These are phyloP conservation scores for Trichoderma sp. DNA, from an alignment of 2,329 filamentous ascomycete species.

Conservation along the genomic window DNA sequence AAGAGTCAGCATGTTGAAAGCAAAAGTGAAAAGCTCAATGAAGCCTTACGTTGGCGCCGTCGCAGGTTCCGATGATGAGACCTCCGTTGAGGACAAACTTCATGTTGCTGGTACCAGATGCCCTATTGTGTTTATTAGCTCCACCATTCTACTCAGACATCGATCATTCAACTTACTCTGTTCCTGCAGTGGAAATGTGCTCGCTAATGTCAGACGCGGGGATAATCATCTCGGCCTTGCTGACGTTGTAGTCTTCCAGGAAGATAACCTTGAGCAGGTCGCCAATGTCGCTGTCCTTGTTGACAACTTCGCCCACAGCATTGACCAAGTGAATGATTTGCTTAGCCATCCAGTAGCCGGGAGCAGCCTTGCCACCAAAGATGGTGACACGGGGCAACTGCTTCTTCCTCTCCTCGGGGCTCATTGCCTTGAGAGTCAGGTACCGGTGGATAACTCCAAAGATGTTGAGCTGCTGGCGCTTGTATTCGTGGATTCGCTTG, in stretches of 20 bases:
- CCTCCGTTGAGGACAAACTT: constrained; percentile 98
- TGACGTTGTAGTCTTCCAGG: constrained; percentile 97
- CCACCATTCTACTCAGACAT: background rate
- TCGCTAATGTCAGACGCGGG: constrained; percentile 96
- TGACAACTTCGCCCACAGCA: constrained; percentile 83
- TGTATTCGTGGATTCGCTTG: constrained; percentile 99
- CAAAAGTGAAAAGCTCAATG: background rate
- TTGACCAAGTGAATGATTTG: constrained; percentile 97
- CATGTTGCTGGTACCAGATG: constrained; percentile 94
- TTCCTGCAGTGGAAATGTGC: constrained; percentile 97
- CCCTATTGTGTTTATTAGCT: constrained; percentile 37
- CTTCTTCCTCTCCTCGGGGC: constrained; percentile 80
- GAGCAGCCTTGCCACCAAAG: constrained; percentile 96
- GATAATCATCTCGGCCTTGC: constrained; percentile 95
- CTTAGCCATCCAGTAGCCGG: constrained; percentile 99
- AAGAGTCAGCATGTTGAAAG: background rate
- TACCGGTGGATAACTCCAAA: constrained; percentile 97
- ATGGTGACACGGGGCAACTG: constrained; percentile 85
- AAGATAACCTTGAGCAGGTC: constrained; percentile 97
- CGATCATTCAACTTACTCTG: constrained; percentile 57
- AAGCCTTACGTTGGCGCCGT: constrained; percentile 84
- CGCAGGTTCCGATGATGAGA: constrained; percentile 95
- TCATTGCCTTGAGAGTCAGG: constrained; percentile 81
- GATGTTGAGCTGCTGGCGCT: constrained; percentile 98
- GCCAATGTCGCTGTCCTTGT: constrained; percentile 87